These are phyloP conservation scores for Ensete glaucum DNA, from an alignment of 176 grass and related monocot species.

Conservation along the genomic window DNA sequence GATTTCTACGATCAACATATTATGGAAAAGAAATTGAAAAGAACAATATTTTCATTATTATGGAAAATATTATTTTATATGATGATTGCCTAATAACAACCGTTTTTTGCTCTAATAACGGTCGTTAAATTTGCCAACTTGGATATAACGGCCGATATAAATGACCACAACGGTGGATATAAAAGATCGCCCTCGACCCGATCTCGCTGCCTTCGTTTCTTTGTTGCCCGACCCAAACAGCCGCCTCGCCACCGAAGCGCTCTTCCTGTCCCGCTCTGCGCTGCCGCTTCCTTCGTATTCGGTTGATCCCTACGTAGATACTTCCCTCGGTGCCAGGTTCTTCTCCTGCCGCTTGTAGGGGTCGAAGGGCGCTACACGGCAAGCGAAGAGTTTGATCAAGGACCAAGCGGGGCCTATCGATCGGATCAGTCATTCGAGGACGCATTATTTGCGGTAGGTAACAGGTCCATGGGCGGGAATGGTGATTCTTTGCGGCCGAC, in stretches of 20 bases:
- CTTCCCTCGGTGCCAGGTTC: constrained; percentile 19
- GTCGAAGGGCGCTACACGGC: constrained; percentile 3
- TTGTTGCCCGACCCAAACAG: neutral
- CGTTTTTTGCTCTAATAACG: too few relatives aligned
- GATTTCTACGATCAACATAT: too few relatives aligned
- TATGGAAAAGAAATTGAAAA: too few relatives aligned
- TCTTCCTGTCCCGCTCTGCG: neutral
- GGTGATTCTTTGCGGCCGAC: neutral
- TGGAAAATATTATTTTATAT: too few relatives aligned
- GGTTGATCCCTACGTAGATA: neutral
- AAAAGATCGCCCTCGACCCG: neutral
- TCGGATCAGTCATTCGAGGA: constrained; percentile 67
- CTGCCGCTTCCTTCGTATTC: constrained; percentile 14
- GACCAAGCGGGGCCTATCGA: constrained; percentile 84
- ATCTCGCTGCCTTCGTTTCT: neutral
- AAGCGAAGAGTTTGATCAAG: constrained; percentile 60
- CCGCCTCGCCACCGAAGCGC: neutral
- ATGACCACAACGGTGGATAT: neutral
- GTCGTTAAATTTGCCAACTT: too few relatives aligned
- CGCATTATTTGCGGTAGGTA: constrained; percentile 41
- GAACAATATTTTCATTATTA: too few relatives aligned
- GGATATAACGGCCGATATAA: neutral
- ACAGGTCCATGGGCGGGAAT: constrained; percentile 20
- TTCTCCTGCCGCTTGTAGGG: constrained; percentile 35
- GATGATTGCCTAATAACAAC: too few relatives aligned